These are phyloP conservation scores for Tetracladium setigerum DNA, from an alignment of 495 filamentous ascomycete genomes.

Conservation along the genomic window DNA sequence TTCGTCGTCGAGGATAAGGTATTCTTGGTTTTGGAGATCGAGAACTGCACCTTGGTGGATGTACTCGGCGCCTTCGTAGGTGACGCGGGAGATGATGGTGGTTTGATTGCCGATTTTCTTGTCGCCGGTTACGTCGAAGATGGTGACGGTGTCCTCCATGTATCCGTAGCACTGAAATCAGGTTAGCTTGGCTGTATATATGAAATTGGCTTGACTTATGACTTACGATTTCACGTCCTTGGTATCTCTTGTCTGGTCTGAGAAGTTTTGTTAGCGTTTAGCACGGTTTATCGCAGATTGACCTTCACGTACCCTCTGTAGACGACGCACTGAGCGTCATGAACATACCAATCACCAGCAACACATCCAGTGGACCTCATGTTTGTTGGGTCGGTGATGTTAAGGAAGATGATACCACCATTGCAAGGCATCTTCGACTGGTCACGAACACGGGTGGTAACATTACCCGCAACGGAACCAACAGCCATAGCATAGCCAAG, in stretches of 20 bases:
- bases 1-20: conserved; percentile 54
- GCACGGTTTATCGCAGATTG: too few species aligned
- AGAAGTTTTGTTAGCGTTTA: too few species aligned
- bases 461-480: conserved; percentile 36
- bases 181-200: too few species aligned
- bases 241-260: conserved; percentile 43
- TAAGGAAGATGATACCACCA: conserved; percentile 48
- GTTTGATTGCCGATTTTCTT: conserved; percentile 28
- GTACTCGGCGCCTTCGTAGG: conserved; percentile 50
- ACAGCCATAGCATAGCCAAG: conserved; percentile 44
- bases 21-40: conserved; percentile 42
- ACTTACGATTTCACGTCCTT: conserved; percentile 38
- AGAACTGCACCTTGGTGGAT: conserved; percentile 57
- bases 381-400: conserved; percentile 40
- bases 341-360: conserved; percentile 49
- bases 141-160: conserved; percentile 42
- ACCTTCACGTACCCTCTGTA: too few species aligned
- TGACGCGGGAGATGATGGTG: conserved; percentile 43
- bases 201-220: too few species aligned
- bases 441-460: conserved; percentile 1
- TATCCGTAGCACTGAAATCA: conserved; percentile 45
- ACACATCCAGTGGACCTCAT: conserved; percentile 44
- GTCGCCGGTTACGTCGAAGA: conserved; percentile 51
- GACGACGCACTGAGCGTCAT: conserved; percentile 52
- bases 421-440: conserved; percentile 23